Evolutionary conservation across 164 flowering plant genomes (phyloP).

Genomic region (Santalum album): DNA sequence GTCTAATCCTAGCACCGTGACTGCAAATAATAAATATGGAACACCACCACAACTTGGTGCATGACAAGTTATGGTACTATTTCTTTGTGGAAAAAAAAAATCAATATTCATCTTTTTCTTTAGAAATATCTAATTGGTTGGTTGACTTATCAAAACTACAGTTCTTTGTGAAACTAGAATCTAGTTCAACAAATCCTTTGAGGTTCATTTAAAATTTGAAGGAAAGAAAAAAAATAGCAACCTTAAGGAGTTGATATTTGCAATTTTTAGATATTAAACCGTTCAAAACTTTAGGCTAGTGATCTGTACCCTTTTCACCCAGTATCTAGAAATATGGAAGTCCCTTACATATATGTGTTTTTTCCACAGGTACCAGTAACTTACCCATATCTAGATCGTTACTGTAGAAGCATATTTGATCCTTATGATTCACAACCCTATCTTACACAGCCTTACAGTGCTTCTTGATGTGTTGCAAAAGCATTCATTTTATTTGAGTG

Average conservation of each 20-base stretch:
- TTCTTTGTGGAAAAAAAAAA: too few species aligned
- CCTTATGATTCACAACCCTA: constrained; percentile 70
- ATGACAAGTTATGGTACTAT: constrained; percentile 55
- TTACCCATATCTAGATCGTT: constrained; percentile 87
- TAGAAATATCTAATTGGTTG: too few species aligned
- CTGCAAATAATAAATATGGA: constrained; percentile 38
- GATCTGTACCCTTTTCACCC: too few species aligned
- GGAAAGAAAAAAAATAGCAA: too few species aligned
- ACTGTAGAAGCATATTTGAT: constrained; percentile 78
- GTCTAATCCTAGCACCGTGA: constrained; percentile 29
- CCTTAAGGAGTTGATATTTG: too few species aligned
- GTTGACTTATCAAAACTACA: too few species aligned
- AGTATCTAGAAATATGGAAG: too few species aligned
- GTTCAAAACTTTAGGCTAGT: neutral
- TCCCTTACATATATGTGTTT: neutral
- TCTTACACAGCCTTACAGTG: constrained; percentile 43
- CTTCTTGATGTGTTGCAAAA: neutral
- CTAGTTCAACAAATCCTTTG: too few species aligned
- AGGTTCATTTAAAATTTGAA: too few species aligned
- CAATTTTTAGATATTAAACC: too few species aligned
- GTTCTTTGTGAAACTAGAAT: too few species aligned
- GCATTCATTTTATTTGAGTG: neutral
- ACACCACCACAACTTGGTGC: constrained; percentile 41
- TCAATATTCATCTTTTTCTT: too few species aligned
- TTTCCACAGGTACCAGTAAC: constrained; percentile 58